Evolutionary conservation across 2,329 filamentous ascomycete species (phyloP), one percentile per base, ranked within the genome.

Genomic region (Boeremia lycopersici): DNA sequence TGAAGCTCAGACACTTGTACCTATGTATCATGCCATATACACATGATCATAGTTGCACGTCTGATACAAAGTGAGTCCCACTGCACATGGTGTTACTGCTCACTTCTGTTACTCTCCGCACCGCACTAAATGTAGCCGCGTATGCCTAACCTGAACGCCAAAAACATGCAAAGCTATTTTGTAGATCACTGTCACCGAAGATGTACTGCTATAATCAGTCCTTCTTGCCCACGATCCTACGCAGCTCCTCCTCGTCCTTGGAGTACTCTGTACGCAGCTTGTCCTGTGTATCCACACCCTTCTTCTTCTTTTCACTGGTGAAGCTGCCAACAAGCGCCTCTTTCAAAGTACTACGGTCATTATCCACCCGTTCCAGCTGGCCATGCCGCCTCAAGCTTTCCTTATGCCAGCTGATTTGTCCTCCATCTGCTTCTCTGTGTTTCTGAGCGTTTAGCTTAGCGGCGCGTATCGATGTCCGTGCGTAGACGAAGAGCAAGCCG

Each of bases 391-490:
- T 75, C 61, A 81, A 63, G 61, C 74, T 80, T 74, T 86, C 82
- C 51, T 84, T 82, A 46, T 81, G 70, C 79, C 78, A 84, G 66
- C 68, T 80, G 59, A 78, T 82, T 74, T 77, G 82, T 47, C 81
- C 84, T 26, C 81, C 82, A 57, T 85, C 82, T 34, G 81, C 82
- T 61, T 85, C 81, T 42, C 85, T 77, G 48, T 85, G 82, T 57
- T 78, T 76, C 61, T 85, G 80, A 0, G 86, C 86, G 60, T 89
- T 88, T 41, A 82, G 78, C 63, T 88, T 88, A 2, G 88, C 88
- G 23, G 86, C 83, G 56, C 82, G 79, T 58, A 90, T 89, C 23
- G 84, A 86, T 8, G 82, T 87, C 45, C 87, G 77, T 26, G 86
- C 79, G 73, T 90, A 90, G 30, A 82, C 74, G 71, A 83, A 84